These are phyloP conservation scores for Solanum infundibuliforme DNA, from an alignment of 257 asterid genomes.

Conservation along the genomic window DNA sequence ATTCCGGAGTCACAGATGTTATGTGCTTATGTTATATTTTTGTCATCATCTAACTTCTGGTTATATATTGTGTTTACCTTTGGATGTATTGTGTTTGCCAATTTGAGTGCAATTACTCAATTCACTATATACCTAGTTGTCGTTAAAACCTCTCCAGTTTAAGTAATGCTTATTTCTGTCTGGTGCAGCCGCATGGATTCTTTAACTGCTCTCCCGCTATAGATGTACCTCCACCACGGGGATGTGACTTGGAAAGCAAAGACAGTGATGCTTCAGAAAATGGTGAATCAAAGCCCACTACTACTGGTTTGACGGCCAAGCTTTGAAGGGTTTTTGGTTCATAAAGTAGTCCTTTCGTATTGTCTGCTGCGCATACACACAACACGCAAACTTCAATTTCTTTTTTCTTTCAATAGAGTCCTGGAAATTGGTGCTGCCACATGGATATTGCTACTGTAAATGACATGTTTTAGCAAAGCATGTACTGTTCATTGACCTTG, in stretches of 20 bases:
- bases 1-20: not conserved
- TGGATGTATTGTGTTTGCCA: not conserved
- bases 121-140: not conserved
- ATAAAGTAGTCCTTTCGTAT: not conserved
- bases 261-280: slow-evolving; percentile 60
- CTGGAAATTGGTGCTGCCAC: not conserved
- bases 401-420: not conserved
- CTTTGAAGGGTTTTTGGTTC: slow-evolving; percentile 21
- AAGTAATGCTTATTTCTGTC: not conserved
- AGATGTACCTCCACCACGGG: slow-evolving; percentile 74
- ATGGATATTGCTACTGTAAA: not conserved
- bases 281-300: slow-evolving; percentile 27
- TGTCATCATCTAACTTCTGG: not conserved
- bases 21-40: not conserved
- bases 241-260: slow-evolving; percentile 55
- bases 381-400: not conserved
- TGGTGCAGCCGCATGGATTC: slow-evolving; percentile 92
- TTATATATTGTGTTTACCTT: not conserved
- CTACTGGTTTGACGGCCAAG: slow-evolving; percentile 46
- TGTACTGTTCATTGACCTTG: not conserved
- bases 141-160: not conserved
- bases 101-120: not conserved
- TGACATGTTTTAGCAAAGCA: not conserved
- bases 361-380: not conserved
- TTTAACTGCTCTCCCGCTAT: slow-evolving; percentile 94